A percentile compares a stretch with the other conserved stretches of the same genome.
Conservation (phyloP, 495 filamentous ascomycete species). For the Massariosphaeria phaeospora region DNA sequence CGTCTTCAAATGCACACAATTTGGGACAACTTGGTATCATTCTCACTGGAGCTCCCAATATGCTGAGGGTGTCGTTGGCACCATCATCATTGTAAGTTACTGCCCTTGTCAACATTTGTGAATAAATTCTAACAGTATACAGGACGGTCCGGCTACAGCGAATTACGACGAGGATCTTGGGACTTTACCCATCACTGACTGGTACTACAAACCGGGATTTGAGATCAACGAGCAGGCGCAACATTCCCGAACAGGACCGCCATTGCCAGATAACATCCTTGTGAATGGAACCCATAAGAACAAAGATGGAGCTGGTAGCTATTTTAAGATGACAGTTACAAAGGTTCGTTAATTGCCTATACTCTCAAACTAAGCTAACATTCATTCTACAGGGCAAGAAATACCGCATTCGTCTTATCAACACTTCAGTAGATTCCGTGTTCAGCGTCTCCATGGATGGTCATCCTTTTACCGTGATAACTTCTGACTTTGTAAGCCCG, state of each 20-base stretch:
- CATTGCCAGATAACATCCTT: conserved; percentile 36
- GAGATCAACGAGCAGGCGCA: conserved; percentile 27
- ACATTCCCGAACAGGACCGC: conserved; percentile 29
- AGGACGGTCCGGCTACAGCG: conserved; percentile 38
- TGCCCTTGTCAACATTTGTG: background rate
- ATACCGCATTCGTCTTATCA: conserved; percentile 40
- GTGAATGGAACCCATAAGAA: conserved; percentile 40
- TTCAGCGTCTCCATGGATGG: conserved; percentile 39
- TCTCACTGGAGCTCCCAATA: conserved; percentile 39
- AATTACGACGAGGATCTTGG: conserved; percentile 42
- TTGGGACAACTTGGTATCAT: conserved; percentile 42
- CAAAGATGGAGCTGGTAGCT: conserved; percentile 31
- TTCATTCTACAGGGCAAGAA: conserved; percentile 35
- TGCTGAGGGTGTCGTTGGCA: conserved; percentile 38
- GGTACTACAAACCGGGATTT: conserved; percentile 37
- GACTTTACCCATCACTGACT: conserved; percentile 36
- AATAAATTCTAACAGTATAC: background rate
- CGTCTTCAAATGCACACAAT: conserved; percentile 39
- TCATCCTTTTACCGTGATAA: conserved; percentile 38
- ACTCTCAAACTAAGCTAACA: conserved; percentile 4
- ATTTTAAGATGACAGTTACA: conserved; percentile 33
- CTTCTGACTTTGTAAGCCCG: conserved; percentile 35
- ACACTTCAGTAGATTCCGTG: conserved; percentile 36
- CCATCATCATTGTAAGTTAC: conserved; percentile 35
- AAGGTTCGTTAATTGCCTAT: conserved; percentile 4